Evolutionary conservation across 495 filamentous ascomycete species (phyloP), one percentile per base, ranked within the genome.

Genomic region (Penicillium canescens): DNA sequence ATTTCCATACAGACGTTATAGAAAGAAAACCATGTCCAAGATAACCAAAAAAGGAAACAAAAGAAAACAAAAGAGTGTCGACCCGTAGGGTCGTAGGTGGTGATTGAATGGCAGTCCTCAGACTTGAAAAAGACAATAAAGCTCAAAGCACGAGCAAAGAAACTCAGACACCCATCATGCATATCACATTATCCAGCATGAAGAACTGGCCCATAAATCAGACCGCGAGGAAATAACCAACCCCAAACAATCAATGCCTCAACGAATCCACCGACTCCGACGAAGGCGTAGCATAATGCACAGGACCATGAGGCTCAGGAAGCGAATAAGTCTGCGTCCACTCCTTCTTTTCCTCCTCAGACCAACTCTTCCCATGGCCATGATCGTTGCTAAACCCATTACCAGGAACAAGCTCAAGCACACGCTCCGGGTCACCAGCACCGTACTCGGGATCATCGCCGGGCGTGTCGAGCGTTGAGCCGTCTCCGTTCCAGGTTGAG

Each of bases 401-500:
- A 9, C 63, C 62, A 7, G 63, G 57, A 4, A 47, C 59, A 10
- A 71, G 53, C 5, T 60, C 60, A 10, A 71, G 44, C 1, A 66
- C 46, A 0, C 68, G 54, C 14, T 71, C 66, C 0, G 60, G 57
- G 21, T 70, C 60, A 3, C 61, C 60, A 11, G 60, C 46, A 0
- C 68, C 70, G 36, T 66, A 69, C 47, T 74, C 73, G 14, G 59
- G 51, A 35, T 74, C 68, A 39, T 73, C 69, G 28, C 59, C 55
- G 1, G 66, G 65, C 1, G 67, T 63, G 12, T 67, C 69, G 12
- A 67, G 60, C 0, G 63, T 72, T 11, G 69, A 67, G 12, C 57
- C 62, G 42, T 68, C 69, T n/a, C 62, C 52, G 46, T 69, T 65
- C 70, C 70, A 74, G 23, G 60, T 67, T 44, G 33, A 63, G 46